Base-by-base conservation (phyloP, 2,329 filamentous ascomycete species). In the Balansia obtecta region DNA sequence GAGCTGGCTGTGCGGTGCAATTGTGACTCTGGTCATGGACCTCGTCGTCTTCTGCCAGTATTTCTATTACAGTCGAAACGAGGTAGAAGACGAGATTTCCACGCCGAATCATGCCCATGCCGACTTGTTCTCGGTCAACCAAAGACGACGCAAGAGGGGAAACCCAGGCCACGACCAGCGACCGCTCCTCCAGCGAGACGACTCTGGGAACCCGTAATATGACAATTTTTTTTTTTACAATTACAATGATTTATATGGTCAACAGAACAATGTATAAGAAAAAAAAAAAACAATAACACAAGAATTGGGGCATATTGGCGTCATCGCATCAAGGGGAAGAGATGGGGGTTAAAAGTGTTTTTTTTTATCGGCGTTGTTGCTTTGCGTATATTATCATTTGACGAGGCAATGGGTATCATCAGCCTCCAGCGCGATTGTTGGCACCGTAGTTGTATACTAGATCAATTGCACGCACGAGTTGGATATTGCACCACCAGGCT, bases 1-100 rank as follows among this genome's bases (percentile, higher is more conserved):
- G 32, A 90, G 85, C 56, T 98, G 93, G 93, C 62, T 98, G 52
- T 74, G 89, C 3, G 93, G 93, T 1, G 95, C 90, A 63, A 74
- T 93, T 46, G 89, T 94, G 1, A 96, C 91, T 2, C 70, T 97
- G 50, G 68, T 93, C 50, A 69, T 97, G 56, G 93, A 97, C 67
- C 73, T 90, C 63, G 80, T 77, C 30, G 93, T 97, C 3, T 96
- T 96, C 66, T 79, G 80, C 11, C 91, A 97, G 67, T 96, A 95
- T 63, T 96, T 94, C 64, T 65, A 95, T 61, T 97, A 97, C 65
- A 69, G 69, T 3, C 65, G 69, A 6, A 60, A 64, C 0, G 61
- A 63, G 2, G 56, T 57, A 3, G 56, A 57, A 3, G 55, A 59
- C 6, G 60, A 55, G 5, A 52, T 51, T 3, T 63, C 66, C 15